These are phyloP conservation scores for Salix udensis DNA, from an alignment of 345 rosid species.

Conservation along the genomic window DNA sequence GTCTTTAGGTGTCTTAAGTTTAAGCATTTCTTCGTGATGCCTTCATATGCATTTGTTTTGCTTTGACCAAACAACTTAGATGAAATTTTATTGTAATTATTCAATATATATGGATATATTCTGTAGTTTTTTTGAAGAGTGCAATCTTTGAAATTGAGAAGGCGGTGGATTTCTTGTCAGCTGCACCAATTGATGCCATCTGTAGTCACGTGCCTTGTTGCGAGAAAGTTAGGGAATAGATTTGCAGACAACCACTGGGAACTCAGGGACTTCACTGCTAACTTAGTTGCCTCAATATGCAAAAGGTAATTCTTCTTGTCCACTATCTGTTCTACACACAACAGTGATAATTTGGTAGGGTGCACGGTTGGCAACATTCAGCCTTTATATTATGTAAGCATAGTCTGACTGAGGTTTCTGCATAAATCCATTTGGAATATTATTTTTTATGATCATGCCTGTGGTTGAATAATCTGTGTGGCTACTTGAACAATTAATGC, in stretches of 20 bases:
- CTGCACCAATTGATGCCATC: conserved; percentile 99
- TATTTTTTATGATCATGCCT: too few relatives aligned
- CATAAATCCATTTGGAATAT: too few relatives aligned
- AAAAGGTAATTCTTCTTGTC: conserved; percentile 59
- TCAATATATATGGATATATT: background rate
- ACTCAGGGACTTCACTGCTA: conserved; percentile 85
- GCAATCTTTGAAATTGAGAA: conserved; percentile 27
- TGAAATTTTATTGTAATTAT: conserved; percentile 13
- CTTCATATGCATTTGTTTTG: background rate
- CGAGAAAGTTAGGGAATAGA: conserved; percentile 87
- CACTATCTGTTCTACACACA: conserved; percentile 7
- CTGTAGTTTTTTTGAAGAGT: conserved; percentile 19
- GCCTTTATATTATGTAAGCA: background rate
- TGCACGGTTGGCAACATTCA: background rate
- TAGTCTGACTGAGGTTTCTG: too few relatives aligned
- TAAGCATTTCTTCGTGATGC: background rate
- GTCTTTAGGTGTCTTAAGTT: background rate
- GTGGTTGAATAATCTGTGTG: too few relatives aligned
- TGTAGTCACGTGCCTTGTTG: conserved; percentile 94
- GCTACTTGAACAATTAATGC: background rate
- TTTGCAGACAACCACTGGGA: conserved; percentile 96
- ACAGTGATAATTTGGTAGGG: conserved; percentile 9
- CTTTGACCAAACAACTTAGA: conserved; percentile 4
- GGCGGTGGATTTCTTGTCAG: conserved; percentile 50
- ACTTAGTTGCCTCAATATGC: conserved; percentile 77